Evolutionary conservation across 306 rosid species (phyloP), one percentile per base, ranked within the genome.

Genomic region (Canavalia gladiata): DNA sequence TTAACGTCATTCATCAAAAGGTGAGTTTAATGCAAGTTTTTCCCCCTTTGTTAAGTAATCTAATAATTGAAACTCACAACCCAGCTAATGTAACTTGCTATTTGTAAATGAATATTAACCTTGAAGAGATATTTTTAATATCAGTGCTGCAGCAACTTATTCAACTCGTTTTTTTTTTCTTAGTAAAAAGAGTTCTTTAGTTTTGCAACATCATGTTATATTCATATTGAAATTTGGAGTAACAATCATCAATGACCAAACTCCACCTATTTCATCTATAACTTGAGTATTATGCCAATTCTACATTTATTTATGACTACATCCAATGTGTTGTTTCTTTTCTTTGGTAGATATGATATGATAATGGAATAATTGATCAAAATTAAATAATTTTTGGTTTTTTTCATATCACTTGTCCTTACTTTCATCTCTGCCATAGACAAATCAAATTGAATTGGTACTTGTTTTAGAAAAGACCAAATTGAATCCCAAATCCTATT

Each of bases 1-100:
- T 77, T 85, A 56, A 79, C 86, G 45, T 62, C 87, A 72, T 82
- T 75, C 62, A 52, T 83, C 46, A 6, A 77, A 47, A 51, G 85
- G 93, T 91, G 81, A 89, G 92, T 84, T 83, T 58, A 31, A 49
- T 79, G 45, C 68, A 42, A 50, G 4, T 7, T 13, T 45, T 42
- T 56, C 4, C 6, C 10, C 28, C 4, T 65, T 5, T 30, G 30
- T 3, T 25, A 11, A 25, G 72, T 65, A 65, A 39, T 65, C 10
- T 13, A 39, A 6, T 64, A 37, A 37, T 37, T 39, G 70, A 64
- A 39, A 42, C 35, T 65, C 33, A 4, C 31, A 65, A 13, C 13
- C 49, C 51, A 65, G 50, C 12, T 39, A 39, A 65, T 39, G 33
- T 35, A 63, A 39, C 31, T 39, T 37, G 31, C 50, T 63, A 63